These are phyloP conservation scores for Macadamia tetraphylla DNA, from an alignment of 164 flowering plant genomes.

Conservation along the genomic window DNA sequence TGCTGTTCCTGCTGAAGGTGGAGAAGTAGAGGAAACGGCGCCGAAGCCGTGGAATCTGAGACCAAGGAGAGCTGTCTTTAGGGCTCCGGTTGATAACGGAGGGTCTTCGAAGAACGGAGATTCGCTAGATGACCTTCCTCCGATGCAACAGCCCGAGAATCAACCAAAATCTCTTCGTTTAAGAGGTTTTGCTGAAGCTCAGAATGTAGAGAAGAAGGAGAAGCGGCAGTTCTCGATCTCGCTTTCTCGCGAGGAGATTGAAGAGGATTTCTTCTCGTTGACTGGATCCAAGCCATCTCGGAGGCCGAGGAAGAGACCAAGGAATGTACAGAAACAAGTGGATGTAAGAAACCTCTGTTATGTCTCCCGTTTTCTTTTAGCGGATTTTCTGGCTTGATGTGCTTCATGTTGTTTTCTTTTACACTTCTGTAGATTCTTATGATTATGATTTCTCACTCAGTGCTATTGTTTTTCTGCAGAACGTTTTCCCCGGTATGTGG, in stretches of 20 bases:
- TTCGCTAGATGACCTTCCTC: background rate
- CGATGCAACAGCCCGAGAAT: constrained; percentile 9
- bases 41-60: constrained; percentile 56
- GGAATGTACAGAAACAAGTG: constrained; percentile 47
- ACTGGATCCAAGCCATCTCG: constrained; percentile 59
- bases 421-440: background rate
- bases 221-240: constrained; percentile 53
- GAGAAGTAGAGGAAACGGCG: constrained; percentile 7
- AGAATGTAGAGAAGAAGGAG: constrained; percentile 28
- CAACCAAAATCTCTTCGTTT: constrained; percentile 27
- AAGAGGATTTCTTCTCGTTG: constrained; percentile 49
- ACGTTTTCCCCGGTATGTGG: constrained; percentile 34
- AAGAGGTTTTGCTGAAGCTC: constrained; percentile 20
- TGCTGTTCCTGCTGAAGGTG: constrained; percentile 10
- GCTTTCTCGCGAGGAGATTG: constrained; percentile 65
- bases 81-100: background rate
- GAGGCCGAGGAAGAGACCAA: constrained; percentile 49
- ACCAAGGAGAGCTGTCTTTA: constrained; percentile 31
- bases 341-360: constrained; percentile 31
- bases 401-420: background rate
- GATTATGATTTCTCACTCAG: background rate
- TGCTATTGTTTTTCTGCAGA: constrained; percentile 16
- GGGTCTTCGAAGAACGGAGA: constrained; percentile 5
- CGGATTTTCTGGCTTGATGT: background rate
- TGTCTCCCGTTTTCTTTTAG: background rate